phyloP scores from a whole-genome alignment of 257 asterid genomes.

The Solanum infundibuliforme region DNA sequence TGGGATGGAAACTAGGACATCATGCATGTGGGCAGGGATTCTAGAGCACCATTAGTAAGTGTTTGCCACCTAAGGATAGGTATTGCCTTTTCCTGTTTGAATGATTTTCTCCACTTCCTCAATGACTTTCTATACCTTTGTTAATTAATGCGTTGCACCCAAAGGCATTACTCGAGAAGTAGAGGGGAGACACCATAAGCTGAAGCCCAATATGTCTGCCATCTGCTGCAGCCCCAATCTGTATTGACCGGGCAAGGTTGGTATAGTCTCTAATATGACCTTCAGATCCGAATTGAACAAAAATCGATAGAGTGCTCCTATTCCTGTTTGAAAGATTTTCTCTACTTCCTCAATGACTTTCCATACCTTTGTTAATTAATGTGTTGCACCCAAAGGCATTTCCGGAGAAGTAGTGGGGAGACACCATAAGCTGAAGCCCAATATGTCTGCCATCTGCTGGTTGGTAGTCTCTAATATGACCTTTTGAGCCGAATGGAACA shows the following conservation, averaged over 20 bases:
- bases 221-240: not conserved
- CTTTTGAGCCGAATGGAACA: not conserved
- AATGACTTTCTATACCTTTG: not conserved
- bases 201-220: not conserved
- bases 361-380: not conserved
- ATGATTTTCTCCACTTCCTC: not conserved
- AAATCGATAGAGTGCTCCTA: not conserved
- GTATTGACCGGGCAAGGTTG: not conserved
- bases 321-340: not conserved
- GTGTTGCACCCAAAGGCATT: not conserved
- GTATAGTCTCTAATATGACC: not conserved
- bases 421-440: not conserved
- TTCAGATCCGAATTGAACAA: not conserved
- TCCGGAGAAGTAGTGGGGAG: not conserved
- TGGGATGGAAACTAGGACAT: not conserved
- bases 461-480: not conserved
- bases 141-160: not conserved
- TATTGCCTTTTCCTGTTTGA: not conserved
- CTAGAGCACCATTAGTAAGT: not conserved
- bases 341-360: not conserved
- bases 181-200: not conserved
- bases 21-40: not conserved
- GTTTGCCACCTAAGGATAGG: not conserved
- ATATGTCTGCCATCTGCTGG: not conserved
- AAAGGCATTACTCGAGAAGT: not conserved